A percentile compares a stretch with the other conserved stretches of the same genome.
phyloP scores from a whole-genome alignment of 192 early-diverging fungal genomes.

The Coemansia umbellata region DNA sequence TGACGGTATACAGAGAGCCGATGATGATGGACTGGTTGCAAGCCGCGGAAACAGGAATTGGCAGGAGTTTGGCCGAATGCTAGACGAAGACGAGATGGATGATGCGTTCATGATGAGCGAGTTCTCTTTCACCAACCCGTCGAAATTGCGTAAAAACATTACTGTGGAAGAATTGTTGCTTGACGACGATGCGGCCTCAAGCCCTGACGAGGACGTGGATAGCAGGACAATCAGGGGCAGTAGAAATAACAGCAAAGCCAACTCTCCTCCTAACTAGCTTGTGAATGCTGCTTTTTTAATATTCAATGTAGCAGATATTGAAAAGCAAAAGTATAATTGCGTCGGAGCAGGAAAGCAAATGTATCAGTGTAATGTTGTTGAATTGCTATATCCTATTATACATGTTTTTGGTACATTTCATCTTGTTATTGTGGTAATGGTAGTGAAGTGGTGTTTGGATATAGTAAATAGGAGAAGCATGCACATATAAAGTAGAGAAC shows the following conservation, averaged over 20 bases:
- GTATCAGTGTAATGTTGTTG: no score
- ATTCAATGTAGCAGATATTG: no score
- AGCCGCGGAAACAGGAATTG: background rate
- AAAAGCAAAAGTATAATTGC: no score
- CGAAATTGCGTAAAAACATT: background rate
- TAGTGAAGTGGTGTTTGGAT: no score
- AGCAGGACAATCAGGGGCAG: background rate
- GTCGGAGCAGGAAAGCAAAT: no score
- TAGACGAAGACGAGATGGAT: conserved; percentile 3
- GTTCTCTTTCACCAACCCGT: conserved; percentile 17
- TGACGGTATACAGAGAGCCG: conserved; percentile 7
- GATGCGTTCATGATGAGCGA: conserved; percentile 47
- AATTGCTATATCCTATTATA: no score
- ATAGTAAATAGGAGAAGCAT: no score
- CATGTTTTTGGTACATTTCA: no score
- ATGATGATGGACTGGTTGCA: conserved; percentile 3
- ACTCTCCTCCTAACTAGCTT: background rate
- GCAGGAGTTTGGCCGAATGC: background rate
- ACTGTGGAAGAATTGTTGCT: conserved; percentile 31
- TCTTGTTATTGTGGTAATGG: no score
- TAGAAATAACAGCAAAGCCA: background rate
- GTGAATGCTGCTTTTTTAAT: no score
- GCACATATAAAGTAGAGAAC: no score
- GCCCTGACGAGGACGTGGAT: conserved; percentile 33
- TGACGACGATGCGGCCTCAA: conserved; percentile 36